Base-by-base conservation (phyloP, 2,329 filamentous ascomycete genomes). In the Diaporthe longicolla region DNA sequence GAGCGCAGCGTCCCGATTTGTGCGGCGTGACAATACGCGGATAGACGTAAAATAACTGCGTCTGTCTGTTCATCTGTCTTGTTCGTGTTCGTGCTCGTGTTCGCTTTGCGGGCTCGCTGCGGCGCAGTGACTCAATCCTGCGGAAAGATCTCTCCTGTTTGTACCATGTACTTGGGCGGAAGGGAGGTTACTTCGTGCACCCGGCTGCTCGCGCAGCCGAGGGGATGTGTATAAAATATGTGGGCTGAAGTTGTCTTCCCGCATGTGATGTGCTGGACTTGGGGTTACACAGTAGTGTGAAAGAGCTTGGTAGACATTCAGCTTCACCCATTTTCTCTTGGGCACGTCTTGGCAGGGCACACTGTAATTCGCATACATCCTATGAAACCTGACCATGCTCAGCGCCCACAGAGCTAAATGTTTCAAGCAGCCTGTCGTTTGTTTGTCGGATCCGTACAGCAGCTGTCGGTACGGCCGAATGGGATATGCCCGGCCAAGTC, bases 81-180 rank as follows among this genome's bases (percentile, higher is more conserved):
- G 24, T 8, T 68, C 48, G 63, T 68, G 8, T 40, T 68, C 63
- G 63, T 24, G 8, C 15, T 54, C 48, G 63, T 40, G 5, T 40
- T 54, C 48, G 63, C 26, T 8, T 54, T n/a, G 29, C 21, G 15
- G 45, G 17, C 32, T 54, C 17, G n/a, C 29, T 48, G 37, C 29
- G 32, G 63, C 29, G 52, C 63, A 13, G 4, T 13, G 19, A 40
- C 21, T 52, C 13, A 40, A 13, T 52, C 21, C 8, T 4, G 63
- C 40, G 40, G 40, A 24, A 40, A 17, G 10, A n/a, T 43, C 29
- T 43, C 29, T 19, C 29, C 15, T 43, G 15, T 4, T 37, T 37
- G 45, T 37, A 26, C 45, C 24, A 19, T 6, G 26, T 52, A 54
- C 32, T 21, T 66, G 35, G 29, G 3, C 9, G 10, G 13, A n/a